Base-by-base conservation (phyloP, 345 rosid species). In the Durio zibethinus region DNA sequence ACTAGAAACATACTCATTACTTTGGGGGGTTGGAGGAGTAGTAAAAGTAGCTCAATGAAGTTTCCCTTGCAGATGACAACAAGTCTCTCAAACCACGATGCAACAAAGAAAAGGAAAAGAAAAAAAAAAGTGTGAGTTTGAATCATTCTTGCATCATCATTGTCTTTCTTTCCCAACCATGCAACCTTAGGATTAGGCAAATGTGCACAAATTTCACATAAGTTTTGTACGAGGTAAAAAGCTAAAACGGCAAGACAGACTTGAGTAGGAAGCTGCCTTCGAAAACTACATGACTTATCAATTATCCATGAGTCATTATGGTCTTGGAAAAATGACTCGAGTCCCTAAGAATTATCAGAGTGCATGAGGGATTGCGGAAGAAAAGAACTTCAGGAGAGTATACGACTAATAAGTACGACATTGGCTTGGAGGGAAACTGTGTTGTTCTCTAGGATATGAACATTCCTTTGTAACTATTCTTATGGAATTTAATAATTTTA, bases 21-120 rank as follows among this genome's bases (percentile, higher is more conserved):
- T 38, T 65, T 29, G 70, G 47, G 12, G 7, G 0, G 2, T 2
- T 16, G 7, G 20, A 15, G 40, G 7, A 20, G 25, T 16, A 48
- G n/a, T n/a, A 59, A 57, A 60, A 43, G 27, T 10, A 42, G 50
- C 38, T 42, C 35, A 16, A 74, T 74, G 77, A 74, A 74, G 77
- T 23, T 73, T 57, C 62, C 66, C 20, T 74, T 74, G 68, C 76
- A 25, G n/a, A 5, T 31, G 53, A 45, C 2, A 71, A 64, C 47
- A 63, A 63, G 36, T 10, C 21, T 68, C 56, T 43, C 36, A 23
- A 45, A 45, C 35, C 59, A 70, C 38, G 29, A 48, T 25, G 35
- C 33, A 69, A 69, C 36, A 47, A 47, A 16, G 8, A 7, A 25
- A 45, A 1, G 25, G 10, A 31, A 69, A 43, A 1, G 8, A 14